Base-by-base conservation (phyloP, 768 basidiomycete species). In the Boletus tomentosulus region DNA sequence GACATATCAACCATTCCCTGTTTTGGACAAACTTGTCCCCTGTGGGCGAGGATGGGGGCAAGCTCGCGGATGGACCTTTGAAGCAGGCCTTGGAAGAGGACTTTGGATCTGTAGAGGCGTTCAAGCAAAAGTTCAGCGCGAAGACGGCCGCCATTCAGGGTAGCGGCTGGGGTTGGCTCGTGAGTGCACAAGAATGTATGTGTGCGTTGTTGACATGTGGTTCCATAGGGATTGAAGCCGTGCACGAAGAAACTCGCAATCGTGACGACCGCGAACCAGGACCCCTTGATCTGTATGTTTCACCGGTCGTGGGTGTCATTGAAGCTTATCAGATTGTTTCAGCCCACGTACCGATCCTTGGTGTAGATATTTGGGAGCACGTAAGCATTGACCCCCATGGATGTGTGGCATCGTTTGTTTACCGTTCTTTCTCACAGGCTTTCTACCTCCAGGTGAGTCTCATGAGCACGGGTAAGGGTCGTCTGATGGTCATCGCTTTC, bases 11-110 rank as follows among this genome's bases (percentile, higher is more conserved):
- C 73, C 94, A 96, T 72, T 84, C 93, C 13, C 77, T 98, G 33
- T 99, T 99, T 80, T 99, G 97, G 97, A 91, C 87, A 73, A 98
- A 96, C 73, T 82, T 99, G 59, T 88, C 93, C 0, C 97, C 97
- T 3, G 70, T 73, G 24, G 72, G 72, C 47, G 69, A 69, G 39
- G 81, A 78, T 9, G 89, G 88, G 38, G 89, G 89, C 9, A 76
- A 82, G 62, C 75, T 92, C 34, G 66, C 66, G 6, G 76, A 77
- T 27, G 89, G 89, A 4, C 76, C 83, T 10, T 77, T 98, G 50
- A 89, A 90, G 71, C 74, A 82, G 42, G 88, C 89, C 9, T 77
- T 96, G 59, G 78, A 85, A 59, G 75, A 80, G 42, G 87, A 89
- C 62, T 99, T 98, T 66, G 94, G 95, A 12, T 87, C 87, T 3